Conservation (phyloP, 768 basidiomycete species). For the Termitomyces sp. region DNA sequence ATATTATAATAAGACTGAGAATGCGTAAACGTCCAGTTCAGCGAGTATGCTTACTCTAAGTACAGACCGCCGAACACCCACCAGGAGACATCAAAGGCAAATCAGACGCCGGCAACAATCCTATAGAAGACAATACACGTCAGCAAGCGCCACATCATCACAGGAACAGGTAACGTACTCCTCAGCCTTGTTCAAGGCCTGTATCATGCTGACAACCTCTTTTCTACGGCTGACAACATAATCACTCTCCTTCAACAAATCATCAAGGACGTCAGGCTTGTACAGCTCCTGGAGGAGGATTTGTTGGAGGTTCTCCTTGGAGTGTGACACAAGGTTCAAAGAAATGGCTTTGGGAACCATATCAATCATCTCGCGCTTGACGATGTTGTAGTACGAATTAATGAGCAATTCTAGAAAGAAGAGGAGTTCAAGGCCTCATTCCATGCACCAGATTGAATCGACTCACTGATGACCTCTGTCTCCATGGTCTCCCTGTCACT, state of each 20-base stretch:
- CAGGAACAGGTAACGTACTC: conserved; percentile 54
- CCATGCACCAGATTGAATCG: not conserved
- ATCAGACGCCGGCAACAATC: conserved; percentile 62
- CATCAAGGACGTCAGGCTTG: conserved; percentile 94
- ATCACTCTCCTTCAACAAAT: conserved; percentile 93
- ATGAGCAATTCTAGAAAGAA: conserved; percentile 77
- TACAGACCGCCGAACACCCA: conserved; percentile 6
- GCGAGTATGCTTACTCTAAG: conserved; percentile 20
- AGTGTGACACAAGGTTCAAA: conserved; percentile 84
- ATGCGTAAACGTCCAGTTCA: conserved; percentile 22
- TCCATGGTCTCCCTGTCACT: conserved; percentile 97
- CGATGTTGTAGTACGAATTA: conserved; percentile 95
- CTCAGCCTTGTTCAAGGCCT: conserved; percentile 94
- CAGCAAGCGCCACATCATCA: conserved; percentile 5
- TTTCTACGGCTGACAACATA: conserved; percentile 86
- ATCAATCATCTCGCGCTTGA: conserved; percentile 99
- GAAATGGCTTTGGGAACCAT: conserved; percentile 98
- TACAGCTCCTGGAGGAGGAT: conserved; percentile 95
- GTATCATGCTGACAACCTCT: conserved; percentile 91
- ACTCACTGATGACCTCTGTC: conserved; percentile 95
- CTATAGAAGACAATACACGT: conserved; percentile 23
- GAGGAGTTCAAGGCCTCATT: not conserved
- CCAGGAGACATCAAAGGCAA: not conserved
- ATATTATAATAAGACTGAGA: conserved; percentile 24
- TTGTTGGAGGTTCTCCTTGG: conserved; percentile 92